phyloP scores from a whole-genome alignment of 2,329 filamentous ascomycete species.

The Sporothrix dimorphospora region DNA sequence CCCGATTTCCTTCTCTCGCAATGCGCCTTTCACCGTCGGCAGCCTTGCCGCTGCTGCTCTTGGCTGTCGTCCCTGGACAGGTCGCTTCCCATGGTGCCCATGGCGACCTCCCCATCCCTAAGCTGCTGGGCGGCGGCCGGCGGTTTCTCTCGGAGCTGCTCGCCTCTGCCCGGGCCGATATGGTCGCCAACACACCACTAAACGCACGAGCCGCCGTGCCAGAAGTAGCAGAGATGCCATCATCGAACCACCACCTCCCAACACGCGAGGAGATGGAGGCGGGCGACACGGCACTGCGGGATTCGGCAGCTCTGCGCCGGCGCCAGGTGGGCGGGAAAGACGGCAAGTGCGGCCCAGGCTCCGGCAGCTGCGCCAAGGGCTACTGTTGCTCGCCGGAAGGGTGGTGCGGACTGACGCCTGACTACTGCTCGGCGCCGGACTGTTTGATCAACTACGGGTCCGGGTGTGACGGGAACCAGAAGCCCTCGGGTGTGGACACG shows the following conservation, averaged over 20 bases:
- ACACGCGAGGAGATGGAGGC: conserved; percentile 16
- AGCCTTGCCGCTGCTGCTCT: conserved; percentile 32
- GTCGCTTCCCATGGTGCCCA: conserved; percentile 38
- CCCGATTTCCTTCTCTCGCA: background rate
- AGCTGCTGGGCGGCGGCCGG: conserved; percentile 38
- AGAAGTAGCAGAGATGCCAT: background rate
- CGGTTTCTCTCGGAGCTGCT: conserved; percentile 36
- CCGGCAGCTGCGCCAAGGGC: conserved; percentile 40
- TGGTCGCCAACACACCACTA: background rate
- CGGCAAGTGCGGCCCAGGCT: conserved; percentile 37
- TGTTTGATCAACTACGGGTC: conserved; percentile 65
- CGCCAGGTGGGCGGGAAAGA: conserved; percentile 36
- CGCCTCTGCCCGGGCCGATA: conserved; percentile 21
- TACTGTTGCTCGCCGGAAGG: conserved; percentile 44
- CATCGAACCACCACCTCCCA: background rate
- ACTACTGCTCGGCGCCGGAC: conserved; percentile 64
- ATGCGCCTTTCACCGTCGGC: conserved; percentile 10
- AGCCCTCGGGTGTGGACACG: conserved; percentile 59
- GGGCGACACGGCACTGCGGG: conserved; percentile 13
- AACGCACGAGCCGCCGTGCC: conserved; percentile 4
- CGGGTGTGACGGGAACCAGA: conserved; percentile 61
- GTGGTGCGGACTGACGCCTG: conserved; percentile 56
- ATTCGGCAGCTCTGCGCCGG: conserved; percentile 23
- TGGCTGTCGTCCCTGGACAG: conserved; percentile 36
- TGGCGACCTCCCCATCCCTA: conserved; percentile 37